Percentiles rank a stretch among this genome's conserved stretches.
Evolutionary conservation across 495 filamentous ascomycete genomes (phyloP).

Genomic region (Penicillium steckii): DNA sequence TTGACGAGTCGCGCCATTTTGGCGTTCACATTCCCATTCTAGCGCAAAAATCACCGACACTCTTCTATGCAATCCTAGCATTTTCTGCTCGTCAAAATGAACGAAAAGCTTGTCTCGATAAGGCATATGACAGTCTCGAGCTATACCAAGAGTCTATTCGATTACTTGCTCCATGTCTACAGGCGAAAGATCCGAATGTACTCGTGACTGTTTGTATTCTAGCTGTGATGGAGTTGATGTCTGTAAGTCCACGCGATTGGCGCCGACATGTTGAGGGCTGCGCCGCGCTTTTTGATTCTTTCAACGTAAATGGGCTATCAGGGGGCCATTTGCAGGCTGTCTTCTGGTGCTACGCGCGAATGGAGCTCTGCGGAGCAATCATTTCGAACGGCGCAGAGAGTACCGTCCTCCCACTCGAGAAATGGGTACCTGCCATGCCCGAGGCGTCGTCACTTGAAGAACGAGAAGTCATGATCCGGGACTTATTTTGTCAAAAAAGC

Average conservation of each 20-base stretch:
- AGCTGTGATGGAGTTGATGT: conserved; percentile 43
- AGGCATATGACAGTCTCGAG: conserved; percentile 35
- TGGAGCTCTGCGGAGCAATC: conserved; percentile 44
- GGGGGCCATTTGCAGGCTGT: conserved; percentile 36
- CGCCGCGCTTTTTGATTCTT: conserved; percentile 36
- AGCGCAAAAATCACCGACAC: conserved; percentile 29
- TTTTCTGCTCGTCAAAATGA: conserved; percentile 37
- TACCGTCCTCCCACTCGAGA: conserved; percentile 29
- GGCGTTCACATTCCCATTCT: conserved; percentile 35
- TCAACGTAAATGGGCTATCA: conserved; percentile 34
- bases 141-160: conserved; percentile 39
- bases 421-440: conserved; percentile 30
- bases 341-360: conserved; percentile 45
- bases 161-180: conserved; percentile 27
- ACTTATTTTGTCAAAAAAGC: conserved; percentile 22
- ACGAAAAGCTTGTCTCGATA: conserved; percentile 30
- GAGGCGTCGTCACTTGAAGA: conserved; percentile 14
- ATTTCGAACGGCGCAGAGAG: conserved; percentile 37
- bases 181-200: conserved; percentile 32
- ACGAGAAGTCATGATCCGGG: conserved; percentile 20
- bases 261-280: conserved; percentile 42
- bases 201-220: conserved; percentile 30
- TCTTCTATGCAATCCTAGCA: conserved; percentile 37
- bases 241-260: conserved; percentile 38
- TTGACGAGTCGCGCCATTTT: conserved; percentile 34